Base-by-base conservation (phyloP, 176 grass and related monocot species). In the Oryza brachyantha region DNA sequence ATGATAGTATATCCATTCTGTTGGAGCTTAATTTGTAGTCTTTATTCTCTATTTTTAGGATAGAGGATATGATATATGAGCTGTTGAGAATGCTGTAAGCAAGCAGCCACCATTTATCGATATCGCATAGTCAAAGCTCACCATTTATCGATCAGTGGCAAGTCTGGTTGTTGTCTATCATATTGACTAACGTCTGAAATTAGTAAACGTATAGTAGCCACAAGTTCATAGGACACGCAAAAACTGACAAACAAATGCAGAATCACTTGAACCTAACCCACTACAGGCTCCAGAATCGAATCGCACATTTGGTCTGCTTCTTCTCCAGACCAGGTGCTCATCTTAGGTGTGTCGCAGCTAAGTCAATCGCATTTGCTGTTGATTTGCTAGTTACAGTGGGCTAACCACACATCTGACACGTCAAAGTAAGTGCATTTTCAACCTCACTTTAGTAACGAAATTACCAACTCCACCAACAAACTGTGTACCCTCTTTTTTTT, bases 221-320 rank as follows among this genome's bases (percentile, higher is more conserved):
- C 64, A 8, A 46, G 2, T 3, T 42, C 40, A 42, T 4, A 12
- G 13, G 42, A 29, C 10, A 31, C 37, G 29, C 24, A 54, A 42
- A 16, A 74, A 40, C 63, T 0, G 21, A 70, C 63, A 80, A 64
- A 27, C 50, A 17, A 40, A 21, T 31, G 5, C 13, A 22, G 74
- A 83, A 40, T 72, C 42, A 4, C 4, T 32, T 19, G 3, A 62
- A 28, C 79, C 72, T 87, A 87, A 87, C 79, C 74, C 85, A 87
- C 85, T 48, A 40, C n/a, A 7, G 22, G 37, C n/a, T 40, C 9
- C 42, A 19, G 8, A 25, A 25, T 17, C 29, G 28, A 35, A 79
- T 7, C 22, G 24, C 64, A 57, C 24, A 21, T 32, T n/a, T n/a
- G n/a, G n/a, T n/a, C 32, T 13, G 9, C 8, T 42, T 67, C 4